A percentile compares a stretch with the other conserved stretches of the same genome.
phyloP scores from a whole-genome alignment of 768 basidiomycete genomes.

The Tubosaeta brunneosetosa region DNA sequence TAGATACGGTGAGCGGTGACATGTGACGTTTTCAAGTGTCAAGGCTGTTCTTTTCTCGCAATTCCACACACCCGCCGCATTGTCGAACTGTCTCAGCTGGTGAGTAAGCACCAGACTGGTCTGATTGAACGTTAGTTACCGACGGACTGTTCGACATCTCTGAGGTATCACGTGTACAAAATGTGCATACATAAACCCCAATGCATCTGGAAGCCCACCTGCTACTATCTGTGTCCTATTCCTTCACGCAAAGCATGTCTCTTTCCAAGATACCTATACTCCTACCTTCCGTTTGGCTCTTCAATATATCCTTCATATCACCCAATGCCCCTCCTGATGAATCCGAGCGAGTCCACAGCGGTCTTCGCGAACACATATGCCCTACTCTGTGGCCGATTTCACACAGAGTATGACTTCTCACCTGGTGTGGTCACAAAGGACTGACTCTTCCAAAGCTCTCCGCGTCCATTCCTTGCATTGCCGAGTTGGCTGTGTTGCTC shows the following conservation, averaged over 20 bases:
- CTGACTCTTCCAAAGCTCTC: slow-evolving; percentile 19
- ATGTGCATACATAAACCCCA: neutral
- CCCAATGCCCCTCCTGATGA: slow-evolving; percentile 17
- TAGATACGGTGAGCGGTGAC: neutral
- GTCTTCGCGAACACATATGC: slow-evolving; percentile 23
- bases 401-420: slow-evolving; percentile 18
- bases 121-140: neutral
- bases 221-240: neutral
- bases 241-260: slow-evolving; percentile 13
- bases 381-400: slow-evolving; percentile 18
- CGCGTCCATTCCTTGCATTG: slow-evolving; percentile 27
- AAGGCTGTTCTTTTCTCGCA: neutral
- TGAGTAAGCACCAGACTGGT: neutral
- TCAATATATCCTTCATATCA: slow-evolving; percentile 24
- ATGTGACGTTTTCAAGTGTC: neutral
- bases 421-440: neutral
- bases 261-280: slow-evolving; percentile 20
- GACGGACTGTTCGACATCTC: neutral
- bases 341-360: slow-evolving; percentile 17
- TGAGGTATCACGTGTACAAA: neutral
- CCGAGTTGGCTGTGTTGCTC: slow-evolving; percentile 22
- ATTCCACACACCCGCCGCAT: neutral
- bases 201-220: neutral
- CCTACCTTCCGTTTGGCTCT: slow-evolving; percentile 24
- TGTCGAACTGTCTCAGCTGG: neutral